phyloP scores from a whole-genome alignment of 176 grass and related monocot species.

The Triticum timopheevii region DNA sequence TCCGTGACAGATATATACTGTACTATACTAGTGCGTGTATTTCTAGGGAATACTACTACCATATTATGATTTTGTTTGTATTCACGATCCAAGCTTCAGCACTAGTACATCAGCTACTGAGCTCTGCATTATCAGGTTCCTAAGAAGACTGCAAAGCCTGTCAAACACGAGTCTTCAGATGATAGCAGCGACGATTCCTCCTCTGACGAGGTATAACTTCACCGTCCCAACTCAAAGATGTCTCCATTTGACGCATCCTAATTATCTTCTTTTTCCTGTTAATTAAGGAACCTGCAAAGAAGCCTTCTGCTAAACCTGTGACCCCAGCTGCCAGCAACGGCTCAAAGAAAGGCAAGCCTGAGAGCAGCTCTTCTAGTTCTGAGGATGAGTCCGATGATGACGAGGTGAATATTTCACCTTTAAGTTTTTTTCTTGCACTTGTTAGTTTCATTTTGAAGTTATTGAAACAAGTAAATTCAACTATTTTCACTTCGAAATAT shows the following conservation, averaged over 20 bases:
- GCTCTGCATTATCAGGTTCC: not conserved
- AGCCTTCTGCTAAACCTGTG: slow-evolving; percentile 27
- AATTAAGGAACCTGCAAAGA: slow-evolving; percentile 62
- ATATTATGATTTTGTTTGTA: not conserved
- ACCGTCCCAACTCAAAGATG: not conserved
- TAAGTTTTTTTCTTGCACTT: not conserved
- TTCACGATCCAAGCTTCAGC: not conserved
- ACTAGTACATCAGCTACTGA: not conserved
- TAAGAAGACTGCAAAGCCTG: slow-evolving; percentile 49
- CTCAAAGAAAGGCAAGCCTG: slow-evolving; percentile 50
- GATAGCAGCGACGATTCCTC: slow-evolving; percentile 59
- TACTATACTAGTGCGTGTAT: not conserved
- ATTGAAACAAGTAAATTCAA: not conserved
- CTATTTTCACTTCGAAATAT: not conserved
- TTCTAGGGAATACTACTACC: slow-evolving; percentile 17
- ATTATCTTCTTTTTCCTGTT: slow-evolving; percentile 9
- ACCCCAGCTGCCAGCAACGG: slow-evolving; percentile 24
- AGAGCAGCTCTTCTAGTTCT: slow-evolving; percentile 42
- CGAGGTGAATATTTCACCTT: slow-evolving; percentile 2
- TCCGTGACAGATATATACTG: not conserved
- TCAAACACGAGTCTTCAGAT: slow-evolving; percentile 52
- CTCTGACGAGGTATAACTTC: slow-evolving; percentile 61
- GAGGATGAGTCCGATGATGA: slow-evolving; percentile 58
- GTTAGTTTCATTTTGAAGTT: not conserved
- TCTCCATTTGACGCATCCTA: not conserved